Conservation (phyloP, 768 basidiomycete genomes). For the Leccinum obscurum region DNA sequence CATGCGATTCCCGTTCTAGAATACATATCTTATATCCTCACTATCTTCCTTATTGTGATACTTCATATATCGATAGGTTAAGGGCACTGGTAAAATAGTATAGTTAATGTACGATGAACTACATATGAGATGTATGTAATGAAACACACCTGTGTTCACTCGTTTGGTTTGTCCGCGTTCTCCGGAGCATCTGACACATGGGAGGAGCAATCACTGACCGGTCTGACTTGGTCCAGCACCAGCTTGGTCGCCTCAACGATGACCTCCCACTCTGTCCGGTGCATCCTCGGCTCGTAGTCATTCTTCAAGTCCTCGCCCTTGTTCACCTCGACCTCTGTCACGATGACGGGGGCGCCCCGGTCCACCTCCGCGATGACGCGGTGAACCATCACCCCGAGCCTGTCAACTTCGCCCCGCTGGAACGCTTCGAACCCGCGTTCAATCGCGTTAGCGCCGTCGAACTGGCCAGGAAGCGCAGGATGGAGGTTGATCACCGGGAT, state of each 20-base stretch:
- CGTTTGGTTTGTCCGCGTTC: neutral
- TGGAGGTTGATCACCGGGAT: constrained; percentile 95
- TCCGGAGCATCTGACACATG: neutral
- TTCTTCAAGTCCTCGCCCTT: constrained; percentile 70
- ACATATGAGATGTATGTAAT: constrained; percentile 2
- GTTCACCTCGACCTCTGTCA: constrained; percentile 71
- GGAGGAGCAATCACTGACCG: constrained; percentile 4
- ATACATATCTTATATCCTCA: constrained; percentile 10
- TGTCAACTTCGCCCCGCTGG: constrained; percentile 72
- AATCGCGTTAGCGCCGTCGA: constrained; percentile 93
- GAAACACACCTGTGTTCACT: constrained; percentile 8
- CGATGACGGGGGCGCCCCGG: constrained; percentile 83
- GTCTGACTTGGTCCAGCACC: constrained; percentile 57
- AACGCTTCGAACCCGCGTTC: constrained; percentile 89
- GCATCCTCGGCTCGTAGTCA: constrained; percentile 72
- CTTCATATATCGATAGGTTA: constrained; percentile 19
- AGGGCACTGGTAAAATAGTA: constrained; percentile 13
- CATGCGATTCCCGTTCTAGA: constrained; percentile 31
- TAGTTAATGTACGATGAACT: constrained; percentile 19
- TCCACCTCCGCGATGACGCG: constrained; percentile 93
- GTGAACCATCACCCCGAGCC: constrained; percentile 91
- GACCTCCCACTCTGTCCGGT: constrained; percentile 82
- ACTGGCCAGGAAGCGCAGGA: constrained; percentile 93
- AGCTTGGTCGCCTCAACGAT: constrained; percentile 84
- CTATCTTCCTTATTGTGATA: constrained; percentile 4